These are phyloP conservation scores for Moesziomyces sp. DNA, from an alignment of 1,284 basidiomycete species.

Conservation along the genomic window DNA sequence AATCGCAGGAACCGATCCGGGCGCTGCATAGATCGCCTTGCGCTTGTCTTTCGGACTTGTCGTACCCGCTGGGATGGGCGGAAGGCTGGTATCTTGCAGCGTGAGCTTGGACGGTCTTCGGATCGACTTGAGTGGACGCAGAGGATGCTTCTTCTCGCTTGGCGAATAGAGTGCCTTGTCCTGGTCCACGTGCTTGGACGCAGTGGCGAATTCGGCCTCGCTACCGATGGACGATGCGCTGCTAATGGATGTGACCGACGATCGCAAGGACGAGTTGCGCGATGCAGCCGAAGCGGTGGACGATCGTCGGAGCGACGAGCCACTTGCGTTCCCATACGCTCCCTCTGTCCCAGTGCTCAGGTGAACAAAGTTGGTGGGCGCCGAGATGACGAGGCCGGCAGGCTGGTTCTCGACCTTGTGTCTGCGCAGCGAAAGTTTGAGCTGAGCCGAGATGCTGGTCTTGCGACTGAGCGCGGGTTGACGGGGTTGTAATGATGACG, in stretches of 20 bases:
- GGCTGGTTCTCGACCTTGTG: slow-evolving; percentile 19
- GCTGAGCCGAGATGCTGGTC: slow-evolving; percentile 31
- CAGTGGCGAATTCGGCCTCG: background rate
- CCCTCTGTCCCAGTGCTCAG: slow-evolving; percentile 19
- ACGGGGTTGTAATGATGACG: slow-evolving; percentile 1
- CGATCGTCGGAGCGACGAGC: slow-evolving; percentile 7
- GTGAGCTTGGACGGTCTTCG: slow-evolving; percentile 18
- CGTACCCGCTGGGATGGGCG: background rate
- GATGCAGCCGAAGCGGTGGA: slow-evolving; percentile 8
- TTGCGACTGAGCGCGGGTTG: slow-evolving; percentile 28
- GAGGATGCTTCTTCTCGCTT: slow-evolving; percentile 8
- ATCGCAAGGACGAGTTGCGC: slow-evolving; percentile 8
- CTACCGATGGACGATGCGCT: background rate
- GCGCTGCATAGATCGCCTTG: slow-evolving; percentile 29
- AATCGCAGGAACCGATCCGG: slow-evolving; percentile 9
- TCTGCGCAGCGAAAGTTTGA: slow-evolving; percentile 22
- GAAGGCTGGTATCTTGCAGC: background rate
- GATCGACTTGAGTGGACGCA: slow-evolving; percentile 32
- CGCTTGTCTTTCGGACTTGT: slow-evolving; percentile 35
- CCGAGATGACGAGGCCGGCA: slow-evolving; percentile 14
- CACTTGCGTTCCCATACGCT: background rate
- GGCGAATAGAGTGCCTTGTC: slow-evolving; percentile 12
- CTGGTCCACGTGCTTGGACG: background rate
- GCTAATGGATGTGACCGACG: slow-evolving; percentile 9
- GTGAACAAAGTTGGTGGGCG: slow-evolving; percentile 34